phyloP scores from a whole-genome alignment of 2,329 filamentous ascomycete species.

The Cladosporium sphaerospermum region DNA sequence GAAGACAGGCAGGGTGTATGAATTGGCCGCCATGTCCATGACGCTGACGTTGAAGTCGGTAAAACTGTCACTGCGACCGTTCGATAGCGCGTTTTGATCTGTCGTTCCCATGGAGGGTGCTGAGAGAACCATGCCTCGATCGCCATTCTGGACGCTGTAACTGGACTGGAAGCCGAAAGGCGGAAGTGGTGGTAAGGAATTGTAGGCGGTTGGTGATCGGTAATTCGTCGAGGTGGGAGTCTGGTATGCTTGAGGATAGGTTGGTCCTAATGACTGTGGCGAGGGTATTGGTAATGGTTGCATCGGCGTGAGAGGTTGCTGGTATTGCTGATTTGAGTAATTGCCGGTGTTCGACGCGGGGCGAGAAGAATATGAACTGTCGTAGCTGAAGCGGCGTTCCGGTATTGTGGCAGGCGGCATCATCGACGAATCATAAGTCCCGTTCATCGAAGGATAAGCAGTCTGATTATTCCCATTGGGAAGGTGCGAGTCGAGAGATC shows the following conservation, averaged over 20 bases:
- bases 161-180: conserved; percentile 21
- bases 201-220: conserved; percentile 18
- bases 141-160: conserved; percentile 9
- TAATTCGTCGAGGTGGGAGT: conserved; percentile 16
- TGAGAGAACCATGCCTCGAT: conserved; percentile 20
- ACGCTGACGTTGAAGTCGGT: conserved; percentile 26
- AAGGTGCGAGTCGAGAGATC: conserved; percentile 1
- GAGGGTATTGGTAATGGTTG: conserved; percentile 23
- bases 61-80: conserved; percentile 19
- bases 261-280: conserved; percentile 13
- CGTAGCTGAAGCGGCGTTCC: conserved; percentile 21
- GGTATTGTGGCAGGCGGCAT: conserved; percentile 8
- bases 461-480: not conserved
- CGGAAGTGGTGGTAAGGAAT: conserved; percentile 21
- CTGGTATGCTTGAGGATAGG: conserved; percentile 20
- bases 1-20: conserved; percentile 76
- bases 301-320: conserved; percentile 19
- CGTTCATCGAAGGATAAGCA: conserved; percentile 1
- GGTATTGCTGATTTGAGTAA: not conserved
- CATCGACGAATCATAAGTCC: conserved; percentile 7
- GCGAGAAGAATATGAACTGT: conserved; percentile 11
- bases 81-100: conserved; percentile 17
- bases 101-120: conserved; percentile 17
- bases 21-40: conserved; percentile 39
- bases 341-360: not conserved